These are phyloP conservation scores for Aspergillus brasiliensis DNA, from an alignment of 2,329 filamentous ascomycete species.

Conservation along the genomic window DNA sequence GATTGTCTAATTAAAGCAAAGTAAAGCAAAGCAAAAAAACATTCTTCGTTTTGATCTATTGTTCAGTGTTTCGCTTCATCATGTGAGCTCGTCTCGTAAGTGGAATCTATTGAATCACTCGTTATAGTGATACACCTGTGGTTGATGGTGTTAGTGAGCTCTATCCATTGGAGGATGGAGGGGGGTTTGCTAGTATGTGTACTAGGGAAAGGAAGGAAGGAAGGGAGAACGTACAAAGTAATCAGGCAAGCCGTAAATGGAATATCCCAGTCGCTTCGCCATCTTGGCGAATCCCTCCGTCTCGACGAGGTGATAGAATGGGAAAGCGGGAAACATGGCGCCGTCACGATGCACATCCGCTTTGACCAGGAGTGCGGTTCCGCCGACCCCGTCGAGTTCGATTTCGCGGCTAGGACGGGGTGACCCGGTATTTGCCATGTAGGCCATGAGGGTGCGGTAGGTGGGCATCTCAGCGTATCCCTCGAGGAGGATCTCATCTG, in stretches of 20 bases:
- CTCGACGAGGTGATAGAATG: constrained; percentile 96
- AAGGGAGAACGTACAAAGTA: constrained; percentile 72
- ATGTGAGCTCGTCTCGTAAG: neutral
- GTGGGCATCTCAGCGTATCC: constrained; percentile 93
- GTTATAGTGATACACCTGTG: constrained; percentile 84
- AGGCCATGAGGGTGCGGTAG: constrained; percentile 88
- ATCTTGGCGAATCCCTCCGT: constrained; percentile 98
- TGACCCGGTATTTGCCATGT: constrained; percentile 62
- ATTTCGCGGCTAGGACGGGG: constrained; percentile 66
- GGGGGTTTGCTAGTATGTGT: too few relatives aligned
- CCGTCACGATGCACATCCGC: constrained; percentile 96
- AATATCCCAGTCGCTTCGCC: constrained; percentile 85
- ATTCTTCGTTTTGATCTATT: neutral
- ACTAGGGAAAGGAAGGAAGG: neutral
- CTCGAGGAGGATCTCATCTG: constrained; percentile 89
- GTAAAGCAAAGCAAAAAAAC: neutral
- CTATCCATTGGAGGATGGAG: neutral
- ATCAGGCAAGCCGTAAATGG: constrained; percentile 85
- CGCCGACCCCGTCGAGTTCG: constrained; percentile 87
- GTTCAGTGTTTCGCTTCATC: neutral
- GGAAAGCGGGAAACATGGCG: constrained; percentile 96
- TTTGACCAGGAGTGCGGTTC: constrained; percentile 89
- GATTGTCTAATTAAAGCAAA: neutral
- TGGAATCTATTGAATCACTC: constrained; percentile 56
- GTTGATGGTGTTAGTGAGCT: constrained; percentile 8